phyloP scores from a whole-genome alignment of 2,329 filamentous ascomycete species.

The Pseudophaeomoniella oleicola region DNA sequence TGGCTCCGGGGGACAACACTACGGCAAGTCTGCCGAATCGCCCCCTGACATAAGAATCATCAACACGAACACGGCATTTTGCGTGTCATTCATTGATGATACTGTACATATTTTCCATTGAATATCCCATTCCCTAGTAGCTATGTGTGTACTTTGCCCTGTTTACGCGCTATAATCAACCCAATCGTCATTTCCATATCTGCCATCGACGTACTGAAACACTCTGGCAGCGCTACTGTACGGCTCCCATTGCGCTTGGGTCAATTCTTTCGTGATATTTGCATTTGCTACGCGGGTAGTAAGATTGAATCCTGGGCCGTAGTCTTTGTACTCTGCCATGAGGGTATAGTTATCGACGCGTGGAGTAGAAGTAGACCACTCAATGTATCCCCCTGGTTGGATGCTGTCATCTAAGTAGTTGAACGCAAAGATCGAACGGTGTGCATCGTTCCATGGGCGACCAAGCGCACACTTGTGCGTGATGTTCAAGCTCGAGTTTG shows the following conservation, averaged over 20 bases:
- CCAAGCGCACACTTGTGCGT: conserved; percentile 41
- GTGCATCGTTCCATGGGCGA: conserved; percentile 46
- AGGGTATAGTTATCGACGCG: conserved; percentile 31
- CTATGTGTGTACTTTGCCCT: background rate
- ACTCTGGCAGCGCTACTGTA: conserved; percentile 28
- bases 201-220: conserved; percentile 31
- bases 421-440: conserved; percentile 42
- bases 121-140: too few relatives aligned
- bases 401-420: conserved; percentile 42
- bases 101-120: too few relatives aligned
- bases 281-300: conserved; percentile 24
- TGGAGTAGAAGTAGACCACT: conserved; percentile 31
- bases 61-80: too few relatives aligned
- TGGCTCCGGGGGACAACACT: too few relatives aligned
- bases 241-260: conserved; percentile 18
- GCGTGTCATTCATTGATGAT: too few relatives aligned
- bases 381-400: conserved; percentile 37
- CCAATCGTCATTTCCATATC: conserved; percentile 32
- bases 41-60: too few relatives aligned
- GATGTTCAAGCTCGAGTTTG: conserved; percentile 33
- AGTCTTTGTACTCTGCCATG: conserved; percentile 40
- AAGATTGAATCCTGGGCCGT: conserved; percentile 40
- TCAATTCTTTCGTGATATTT: conserved; percentile 34
- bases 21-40: too few relatives aligned
- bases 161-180: conserved; percentile 23